These are phyloP conservation scores for Trichoderma pleuroti DNA, from an alignment of 2,329 filamentous ascomycete species.

Conservation along the genomic window DNA sequence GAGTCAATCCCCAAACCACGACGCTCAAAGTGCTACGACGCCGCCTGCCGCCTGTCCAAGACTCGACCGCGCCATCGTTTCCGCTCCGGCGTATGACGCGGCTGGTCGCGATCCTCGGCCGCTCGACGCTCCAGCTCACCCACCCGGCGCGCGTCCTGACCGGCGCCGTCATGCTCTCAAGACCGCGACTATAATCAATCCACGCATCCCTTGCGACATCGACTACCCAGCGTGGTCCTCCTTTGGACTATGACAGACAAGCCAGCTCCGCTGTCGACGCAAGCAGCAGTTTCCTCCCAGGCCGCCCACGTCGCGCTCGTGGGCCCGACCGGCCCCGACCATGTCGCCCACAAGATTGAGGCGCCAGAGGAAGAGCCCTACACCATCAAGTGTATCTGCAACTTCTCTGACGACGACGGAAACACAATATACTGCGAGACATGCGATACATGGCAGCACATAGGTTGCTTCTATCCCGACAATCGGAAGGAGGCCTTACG, in stretches of 20 bases:
- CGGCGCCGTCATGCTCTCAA: constrained; percentile 59
- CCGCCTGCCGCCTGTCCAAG: constrained; percentile 1
- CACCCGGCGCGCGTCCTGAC: constrained; percentile 39
- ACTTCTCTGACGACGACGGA: constrained; percentile 90
- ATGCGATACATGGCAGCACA: constrained; percentile 98
- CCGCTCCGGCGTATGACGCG: constrained; percentile 20
- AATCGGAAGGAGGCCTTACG: constrained; percentile 69
- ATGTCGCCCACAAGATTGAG: constrained; percentile 48
- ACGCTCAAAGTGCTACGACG: constrained; percentile 2
- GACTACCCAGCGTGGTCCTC: constrained; percentile 41
- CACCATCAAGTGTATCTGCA: constrained; percentile 97
- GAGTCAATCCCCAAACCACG: constrained; percentile 3
- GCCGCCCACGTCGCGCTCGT: constrained; percentile 37
- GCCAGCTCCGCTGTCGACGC: constrained; percentile 50
- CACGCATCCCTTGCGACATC: constrained; percentile 37
- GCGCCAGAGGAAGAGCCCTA: constrained; percentile 72
- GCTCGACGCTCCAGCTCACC: not conserved
- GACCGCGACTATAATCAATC: constrained; percentile 48
- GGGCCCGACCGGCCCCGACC: constrained; percentile 36
- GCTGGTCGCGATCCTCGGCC: constrained; percentile 19
- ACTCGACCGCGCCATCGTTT: not conserved
- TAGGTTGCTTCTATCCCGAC: constrained; percentile 85
- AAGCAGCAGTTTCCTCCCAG: constrained; percentile 55
- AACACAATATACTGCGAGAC: constrained; percentile 94
- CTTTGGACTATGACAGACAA: constrained; percentile 62